These are phyloP conservation scores for Vanrija sp. DNA, from an alignment of 1,284 basidiomycete genomes.

Conservation along the genomic window DNA sequence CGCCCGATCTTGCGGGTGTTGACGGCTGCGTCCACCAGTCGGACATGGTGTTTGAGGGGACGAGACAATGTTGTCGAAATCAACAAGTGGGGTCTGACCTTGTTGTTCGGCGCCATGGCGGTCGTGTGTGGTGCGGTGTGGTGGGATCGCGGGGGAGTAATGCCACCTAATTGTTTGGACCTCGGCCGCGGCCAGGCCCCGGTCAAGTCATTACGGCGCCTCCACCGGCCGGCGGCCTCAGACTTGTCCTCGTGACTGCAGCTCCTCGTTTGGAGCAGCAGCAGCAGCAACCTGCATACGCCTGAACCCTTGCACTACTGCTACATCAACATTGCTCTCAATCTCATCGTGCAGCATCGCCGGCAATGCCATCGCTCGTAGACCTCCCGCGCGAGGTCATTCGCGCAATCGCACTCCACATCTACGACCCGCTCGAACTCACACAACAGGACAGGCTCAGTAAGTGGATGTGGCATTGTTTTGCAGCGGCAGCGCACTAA, in stretches of 20 bases:
- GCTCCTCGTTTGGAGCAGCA: no score
- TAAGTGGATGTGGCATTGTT: conserved; percentile 17
- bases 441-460: conserved; percentile 43
- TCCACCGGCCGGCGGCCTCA: no score
- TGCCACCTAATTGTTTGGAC: no score
- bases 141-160: no score
- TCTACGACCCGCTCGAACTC: conserved; percentile 40
- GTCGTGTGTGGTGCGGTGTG: no score
- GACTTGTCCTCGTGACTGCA: no score
- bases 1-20: conserved; percentile 8
- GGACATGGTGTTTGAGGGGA: conserved; percentile 9
- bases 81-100: neutral
- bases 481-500: neutral
- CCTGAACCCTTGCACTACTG: no score
- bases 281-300: no score
- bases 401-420: conserved; percentile 29
- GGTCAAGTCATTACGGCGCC: no score
- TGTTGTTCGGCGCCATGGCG: neutral
- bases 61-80: neutral
- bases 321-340: no score
- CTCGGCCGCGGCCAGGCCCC: no score
- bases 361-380: conserved; percentile 7
- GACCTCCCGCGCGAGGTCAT: conserved; percentile 34
- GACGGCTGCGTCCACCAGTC: conserved; percentile 25
- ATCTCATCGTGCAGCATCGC: no score